A percentile compares a stretch with the other conserved stretches of the same genome.
Evolutionary conservation across 2,329 filamentous ascomycete species (phyloP).

Genomic region (Fonsecaea multimorphosa): DNA sequence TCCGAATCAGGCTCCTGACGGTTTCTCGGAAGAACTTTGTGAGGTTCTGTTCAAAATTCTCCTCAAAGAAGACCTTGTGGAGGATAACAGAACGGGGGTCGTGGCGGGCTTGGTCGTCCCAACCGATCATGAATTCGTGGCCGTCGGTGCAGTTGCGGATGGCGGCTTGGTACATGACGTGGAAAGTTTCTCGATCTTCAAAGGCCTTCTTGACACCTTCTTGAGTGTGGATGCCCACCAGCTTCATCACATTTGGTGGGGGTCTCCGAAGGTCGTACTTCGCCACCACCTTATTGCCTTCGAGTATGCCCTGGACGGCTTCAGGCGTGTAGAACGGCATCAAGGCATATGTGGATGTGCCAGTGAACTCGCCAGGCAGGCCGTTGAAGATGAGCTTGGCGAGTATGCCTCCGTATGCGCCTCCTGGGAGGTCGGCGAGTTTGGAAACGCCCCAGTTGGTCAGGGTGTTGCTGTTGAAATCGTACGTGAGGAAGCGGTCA

Average conservation of each 20-base stretch:
- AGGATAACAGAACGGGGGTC: constrained; percentile 51
- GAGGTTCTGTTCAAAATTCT: constrained; percentile 53
- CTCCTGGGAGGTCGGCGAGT: constrained; percentile 46
- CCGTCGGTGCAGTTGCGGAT: constrained; percentile 52
- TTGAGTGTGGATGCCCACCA: constrained; percentile 58
- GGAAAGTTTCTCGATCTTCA: constrained; percentile 57
- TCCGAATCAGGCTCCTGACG: constrained; percentile 53
- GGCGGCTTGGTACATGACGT: constrained; percentile 55
- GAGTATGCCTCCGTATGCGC: constrained; percentile 56
- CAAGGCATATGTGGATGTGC: constrained; percentile 57
- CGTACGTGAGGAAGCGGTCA: constrained; percentile 56
- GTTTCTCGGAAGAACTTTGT: constrained; percentile 53
- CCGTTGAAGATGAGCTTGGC: constrained; percentile 54
- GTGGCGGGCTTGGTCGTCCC: constrained; percentile 52
- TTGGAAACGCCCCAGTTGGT: constrained; percentile 60
- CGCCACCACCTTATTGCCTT: constrained; percentile 53
- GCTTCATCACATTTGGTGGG: constrained; percentile 47
- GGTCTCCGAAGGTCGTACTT: constrained; percentile 56
- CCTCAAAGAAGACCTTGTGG: constrained; percentile 55
- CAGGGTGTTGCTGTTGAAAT: constrained; percentile 56
- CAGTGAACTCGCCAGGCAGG: constrained; percentile 56
- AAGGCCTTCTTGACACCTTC: constrained; percentile 59
- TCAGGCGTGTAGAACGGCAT: constrained; percentile 60
- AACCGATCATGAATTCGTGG: constrained; percentile 57
- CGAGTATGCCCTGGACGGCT: constrained; percentile 55